Base-by-base conservation (phyloP, 768 basidiomycete species). In the Suillus spraguei region DNA sequence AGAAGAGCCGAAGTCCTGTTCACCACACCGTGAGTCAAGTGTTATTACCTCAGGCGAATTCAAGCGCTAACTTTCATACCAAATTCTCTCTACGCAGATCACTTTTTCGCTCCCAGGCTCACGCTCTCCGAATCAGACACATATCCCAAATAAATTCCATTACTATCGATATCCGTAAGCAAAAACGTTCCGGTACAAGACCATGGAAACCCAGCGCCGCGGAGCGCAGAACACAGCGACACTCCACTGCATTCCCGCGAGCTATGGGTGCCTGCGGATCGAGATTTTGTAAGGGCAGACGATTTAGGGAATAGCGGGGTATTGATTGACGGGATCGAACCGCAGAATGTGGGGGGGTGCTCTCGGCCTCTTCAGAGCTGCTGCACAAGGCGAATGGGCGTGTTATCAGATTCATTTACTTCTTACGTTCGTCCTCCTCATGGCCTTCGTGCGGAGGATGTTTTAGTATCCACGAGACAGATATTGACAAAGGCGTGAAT, bases 301-400 rank as follows among this genome's bases (percentile, higher is more conserved):
- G 17, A 58, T 58, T 58, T 58, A 58, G 56, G 56, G 56, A 58
- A 58, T 58, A 58, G 56, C 17, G 56, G 56, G 56, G 56, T 58
- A 58, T 39, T 42, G 56, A 58, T 58, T 58, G 56, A 58, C 56
- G 39, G 39, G 56, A 58, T 58, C 38, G 39, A 58, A 58, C 38
- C 24, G 56, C 56, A 28, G 56, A 58, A 58, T 58, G 20, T 39
- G 17, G 56, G 39, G 56, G 56, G 22, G 4, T 17, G 28, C 8
- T 50, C 24, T 13, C 36, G 46, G 50, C 24, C 49, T 32, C 38
- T 24, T 56, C 38, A 22, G 24, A 28, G 55, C 22, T 20, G 24
- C 24, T 28, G 24, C 56, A 32, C 39, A 28, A 28, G 39, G 39
- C 10, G 22, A 28, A 32, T 39, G 39, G 20, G 24, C 39, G 11